These are phyloP conservation scores for Lotmaria passim DNA, from an alignment of 208 protist species.

Conservation along the genomic window DNA sequence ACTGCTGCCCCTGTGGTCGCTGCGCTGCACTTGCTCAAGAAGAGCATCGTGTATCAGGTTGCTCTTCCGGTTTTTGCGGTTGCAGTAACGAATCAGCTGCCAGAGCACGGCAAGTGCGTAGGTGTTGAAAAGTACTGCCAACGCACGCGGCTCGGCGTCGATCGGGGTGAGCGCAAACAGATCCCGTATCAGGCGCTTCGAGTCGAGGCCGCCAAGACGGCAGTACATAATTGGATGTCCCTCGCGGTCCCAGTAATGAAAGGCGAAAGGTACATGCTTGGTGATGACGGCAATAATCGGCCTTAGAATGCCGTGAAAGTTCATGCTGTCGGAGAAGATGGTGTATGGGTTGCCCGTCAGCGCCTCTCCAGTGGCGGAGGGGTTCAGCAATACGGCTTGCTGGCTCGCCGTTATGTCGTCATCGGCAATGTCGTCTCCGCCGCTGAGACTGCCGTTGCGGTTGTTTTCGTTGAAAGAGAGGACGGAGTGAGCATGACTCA, in stretches of 20 bases:
- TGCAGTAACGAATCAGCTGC: conserved; percentile 59
- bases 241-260: conserved; percentile 78
- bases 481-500: not conserved
- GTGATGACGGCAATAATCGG: conserved; percentile 56
- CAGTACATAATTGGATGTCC: conserved; percentile 74
- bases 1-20: not conserved
- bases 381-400: conserved; percentile 22
- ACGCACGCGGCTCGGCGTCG: conserved; percentile 42
- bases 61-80: conserved; percentile 29
- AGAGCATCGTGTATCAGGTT: conserved; percentile 32
- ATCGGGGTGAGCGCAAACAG: conserved; percentile 57
- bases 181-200: conserved; percentile 42
- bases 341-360: conserved; percentile 8
- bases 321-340: conserved; percentile 33
- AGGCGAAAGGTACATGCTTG: conserved; percentile 44
- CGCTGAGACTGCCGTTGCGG: conserved; percentile 5
- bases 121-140: conserved; percentile 55
- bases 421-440: conserved; percentile 5
- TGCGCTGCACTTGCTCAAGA: not conserved
- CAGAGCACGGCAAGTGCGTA: conserved; percentile 59
- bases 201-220: conserved; percentile 34
- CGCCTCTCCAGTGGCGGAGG: conserved; percentile 14
- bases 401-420: conserved; percentile 8
- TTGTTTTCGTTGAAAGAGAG: not conserved
- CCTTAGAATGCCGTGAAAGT: conserved; percentile 60